These are phyloP conservation scores for Colletotrichum caudatum DNA, from an alignment of 2,329 filamentous ascomycete species.

Conservation along the genomic window DNA sequence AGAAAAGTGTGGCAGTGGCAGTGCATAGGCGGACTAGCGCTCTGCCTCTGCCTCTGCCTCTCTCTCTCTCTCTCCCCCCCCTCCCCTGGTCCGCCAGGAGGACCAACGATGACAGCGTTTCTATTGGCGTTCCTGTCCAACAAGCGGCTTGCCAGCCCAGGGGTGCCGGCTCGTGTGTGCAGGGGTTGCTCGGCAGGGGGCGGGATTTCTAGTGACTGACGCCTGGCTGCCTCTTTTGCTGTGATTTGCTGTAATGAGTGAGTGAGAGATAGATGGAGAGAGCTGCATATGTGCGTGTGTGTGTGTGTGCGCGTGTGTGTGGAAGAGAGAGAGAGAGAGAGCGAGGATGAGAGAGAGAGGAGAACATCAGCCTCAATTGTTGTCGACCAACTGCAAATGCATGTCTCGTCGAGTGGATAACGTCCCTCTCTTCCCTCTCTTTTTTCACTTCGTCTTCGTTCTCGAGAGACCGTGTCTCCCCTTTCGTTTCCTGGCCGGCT, in stretches of 20 bases:
- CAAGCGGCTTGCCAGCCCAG: neutral
- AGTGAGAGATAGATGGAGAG: no score
- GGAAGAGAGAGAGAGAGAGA: neutral
- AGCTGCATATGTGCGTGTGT: no score
- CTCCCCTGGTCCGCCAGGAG: neutral
- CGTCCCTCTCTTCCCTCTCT: neutral
- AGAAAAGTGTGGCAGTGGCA: slow-evolving; percentile 32
- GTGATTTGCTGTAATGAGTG: slow-evolving; percentile 1
- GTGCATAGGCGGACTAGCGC: slow-evolving; percentile 36
- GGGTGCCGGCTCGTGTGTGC: neutral
- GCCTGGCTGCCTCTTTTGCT: slow-evolving; percentile 37
- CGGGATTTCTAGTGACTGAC: slow-evolving; percentile 1
- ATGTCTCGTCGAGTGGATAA: neutral
- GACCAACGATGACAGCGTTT: neutral
- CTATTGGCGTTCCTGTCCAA: slow-evolving; percentile 12
- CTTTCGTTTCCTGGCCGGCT: neutral
- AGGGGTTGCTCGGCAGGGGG: slow-evolving; percentile 26
- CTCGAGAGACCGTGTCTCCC: neutral
- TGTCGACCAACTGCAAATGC: neutral
- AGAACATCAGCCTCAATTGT: slow-evolving; percentile 5
- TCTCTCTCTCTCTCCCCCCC: neutral
- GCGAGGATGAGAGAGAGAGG: neutral
- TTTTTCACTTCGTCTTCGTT: neutral
- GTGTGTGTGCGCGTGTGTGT: no score
- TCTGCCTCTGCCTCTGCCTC: slow-evolving; percentile 19